A percentile compares a stretch with the other conserved stretches of the same genome.
Evolutionary conservation across 73 alveolate species (phyloP).

Genomic region (Paramecium sexaurelia): DNA sequence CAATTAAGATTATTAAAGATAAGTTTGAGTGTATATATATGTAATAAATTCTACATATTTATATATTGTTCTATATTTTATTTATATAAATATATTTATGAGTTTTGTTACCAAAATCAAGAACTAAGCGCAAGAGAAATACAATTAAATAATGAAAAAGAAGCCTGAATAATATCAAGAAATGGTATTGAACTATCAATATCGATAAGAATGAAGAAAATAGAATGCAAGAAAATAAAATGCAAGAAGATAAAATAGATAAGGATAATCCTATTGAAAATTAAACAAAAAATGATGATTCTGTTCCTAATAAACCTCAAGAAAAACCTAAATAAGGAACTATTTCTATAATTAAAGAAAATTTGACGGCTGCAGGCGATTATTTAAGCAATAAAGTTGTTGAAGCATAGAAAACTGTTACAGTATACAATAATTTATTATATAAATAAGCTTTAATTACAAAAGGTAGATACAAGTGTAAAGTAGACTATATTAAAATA

Average conservation of each 20-base stretch:
- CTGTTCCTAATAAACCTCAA: not conserved
- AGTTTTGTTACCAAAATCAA: not conserved
- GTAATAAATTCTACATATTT: not conserved
- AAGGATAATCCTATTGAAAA: not conserved
- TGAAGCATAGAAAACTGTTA: not conserved
- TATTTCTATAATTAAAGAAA: not conserved
- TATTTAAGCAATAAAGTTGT: not conserved
- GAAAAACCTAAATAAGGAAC: not conserved
- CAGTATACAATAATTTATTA: not conserved
- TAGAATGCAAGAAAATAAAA: not conserved
- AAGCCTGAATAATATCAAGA: not conserved
- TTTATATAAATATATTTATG: not conserved
- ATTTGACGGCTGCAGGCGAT: constrained; percentile 5
- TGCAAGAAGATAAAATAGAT: not conserved
- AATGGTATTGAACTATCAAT: constrained; percentile 26
- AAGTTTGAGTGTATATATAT: not conserved
- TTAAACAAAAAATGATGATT: not conserved
- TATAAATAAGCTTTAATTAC: not conserved
- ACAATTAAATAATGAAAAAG: not conserved
- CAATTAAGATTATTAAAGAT: not conserved
- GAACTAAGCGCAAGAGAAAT: not conserved
- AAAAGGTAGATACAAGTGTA: constrained; percentile 7
- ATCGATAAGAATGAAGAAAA: constrained; percentile 5
- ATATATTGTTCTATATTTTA: not conserved
- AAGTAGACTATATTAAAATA: not conserved